Percentiles rank a stretch among this genome's conserved stretches.
Conservation (phyloP, 2,329 filamentous ascomycete genomes). For the Claviceps arundinis region DNA sequence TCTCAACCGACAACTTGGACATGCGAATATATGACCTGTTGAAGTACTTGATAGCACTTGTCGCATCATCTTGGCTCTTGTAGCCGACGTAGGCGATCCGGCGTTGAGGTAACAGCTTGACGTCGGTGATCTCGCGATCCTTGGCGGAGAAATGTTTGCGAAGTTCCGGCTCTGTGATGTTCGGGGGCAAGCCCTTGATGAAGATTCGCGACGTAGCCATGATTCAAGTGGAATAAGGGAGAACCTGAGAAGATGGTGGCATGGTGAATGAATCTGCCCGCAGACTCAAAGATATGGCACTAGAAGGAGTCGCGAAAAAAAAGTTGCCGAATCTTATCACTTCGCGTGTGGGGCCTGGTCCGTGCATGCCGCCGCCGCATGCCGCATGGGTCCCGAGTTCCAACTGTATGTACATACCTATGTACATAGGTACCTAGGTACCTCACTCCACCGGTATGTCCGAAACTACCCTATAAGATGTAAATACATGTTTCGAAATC, state of each 20-base stretch:
- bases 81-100: conserved; percentile 95
- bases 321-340: conserved; percentile 15
- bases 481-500: neutral
- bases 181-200: conserved; percentile 74
- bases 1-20: conserved; percentile 83
- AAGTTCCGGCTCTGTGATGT: conserved; percentile 72
- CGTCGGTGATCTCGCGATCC: conserved; percentile 70
- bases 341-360: conserved; percentile 8
- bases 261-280: conserved; percentile 6
- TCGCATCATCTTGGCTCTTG: conserved; percentile 67
- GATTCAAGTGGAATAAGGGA: conserved; percentile 11
- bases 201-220: conserved; percentile 57
- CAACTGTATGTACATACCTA: too few species aligned
- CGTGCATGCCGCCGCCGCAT: conserved; percentile 11
- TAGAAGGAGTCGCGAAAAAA: conserved; percentile 13
- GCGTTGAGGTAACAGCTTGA: conserved; percentile 78
- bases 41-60: conserved; percentile 82
- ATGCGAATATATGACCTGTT: conserved; percentile 91
- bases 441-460: too few species aligned
- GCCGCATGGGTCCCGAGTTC: neutral
- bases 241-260: neutral
- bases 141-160: conserved; percentile 71
- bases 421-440: too few species aligned
- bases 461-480: conserved; percentile 2
- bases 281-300: conserved; percentile 3